Evolutionary conservation across 108 stramenopile species (phyloP).

Genomic region (Cyclotella atomus): DNA sequence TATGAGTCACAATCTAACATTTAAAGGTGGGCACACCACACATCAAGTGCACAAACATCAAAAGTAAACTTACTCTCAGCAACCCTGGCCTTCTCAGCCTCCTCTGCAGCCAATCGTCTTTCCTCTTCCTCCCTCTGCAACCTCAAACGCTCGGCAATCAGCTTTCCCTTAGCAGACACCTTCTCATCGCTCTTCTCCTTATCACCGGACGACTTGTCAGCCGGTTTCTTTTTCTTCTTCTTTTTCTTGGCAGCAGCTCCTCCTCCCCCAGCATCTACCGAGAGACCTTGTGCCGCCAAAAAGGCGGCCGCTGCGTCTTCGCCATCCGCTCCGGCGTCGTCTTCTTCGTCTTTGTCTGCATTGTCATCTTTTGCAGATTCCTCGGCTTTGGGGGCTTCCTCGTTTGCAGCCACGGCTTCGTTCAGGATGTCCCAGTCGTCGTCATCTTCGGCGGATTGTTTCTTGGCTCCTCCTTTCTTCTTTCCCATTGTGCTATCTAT

Average conservation of each 20-base stretch:
- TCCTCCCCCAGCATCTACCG: slow-evolving; percentile 52
- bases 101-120: slow-evolving; percentile 68
- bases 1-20: background rate
- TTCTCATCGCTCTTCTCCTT: slow-evolving; percentile 57
- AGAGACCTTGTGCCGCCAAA: slow-evolving; percentile 75
- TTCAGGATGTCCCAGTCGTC: slow-evolving; percentile 50
- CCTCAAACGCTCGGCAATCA: slow-evolving; percentile 86
- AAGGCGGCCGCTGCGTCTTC: slow-evolving; percentile 87
- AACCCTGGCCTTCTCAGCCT: slow-evolving; percentile 75
- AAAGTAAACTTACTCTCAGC: slow-evolving; percentile 53
- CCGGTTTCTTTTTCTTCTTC: slow-evolving; percentile 85
- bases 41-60: background rate
- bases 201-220: slow-evolving; percentile 50
- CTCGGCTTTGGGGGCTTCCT: slow-evolving; percentile 7
- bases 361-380: slow-evolving; percentile 14
- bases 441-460: slow-evolving; percentile 35
- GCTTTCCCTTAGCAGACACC: slow-evolving; percentile 79
- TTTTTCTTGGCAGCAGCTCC: slow-evolving; percentile 64
- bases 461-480: slow-evolving; percentile 44
- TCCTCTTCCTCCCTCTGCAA: slow-evolving; percentile 90
- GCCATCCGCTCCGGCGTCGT: slow-evolving; percentile 15
- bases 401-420: slow-evolving; percentile 14
- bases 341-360: slow-evolving; percentile 14
- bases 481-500: slow-evolving; percentile 49
- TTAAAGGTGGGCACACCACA: background rate